Evolutionary conservation across 129 eudicot genomes (phyloP).

Genomic region (Solidago caesia): DNA sequence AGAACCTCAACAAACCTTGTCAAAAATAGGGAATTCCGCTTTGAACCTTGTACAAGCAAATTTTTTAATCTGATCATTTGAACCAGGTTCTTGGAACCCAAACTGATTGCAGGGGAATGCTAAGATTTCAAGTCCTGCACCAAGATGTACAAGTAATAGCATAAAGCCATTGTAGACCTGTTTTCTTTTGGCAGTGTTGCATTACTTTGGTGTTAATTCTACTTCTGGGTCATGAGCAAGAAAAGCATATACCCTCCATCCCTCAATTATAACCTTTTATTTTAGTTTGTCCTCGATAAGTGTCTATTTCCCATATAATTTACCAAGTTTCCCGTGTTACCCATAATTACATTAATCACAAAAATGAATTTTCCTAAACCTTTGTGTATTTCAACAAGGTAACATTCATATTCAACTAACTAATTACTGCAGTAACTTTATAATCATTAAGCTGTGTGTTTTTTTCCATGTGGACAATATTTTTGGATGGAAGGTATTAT

Average conservation of each 20-base stretch:
- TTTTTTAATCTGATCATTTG: constrained; percentile 72
- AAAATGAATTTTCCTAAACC: too few species aligned
- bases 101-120: constrained; percentile 98
- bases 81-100: constrained; percentile 93
- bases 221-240: not conserved
- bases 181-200: not conserved
- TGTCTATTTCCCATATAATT: too few species aligned
- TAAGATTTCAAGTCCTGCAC: constrained; percentile 77
- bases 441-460: too few species aligned
- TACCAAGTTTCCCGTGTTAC: too few species aligned
- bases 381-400: too few species aligned
- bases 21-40: constrained; percentile 93
- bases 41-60: constrained; percentile 86
- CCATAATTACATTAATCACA: too few species aligned
- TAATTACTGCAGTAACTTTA: too few species aligned
- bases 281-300: too few species aligned
- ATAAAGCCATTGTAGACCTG: not conserved
- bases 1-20: constrained; percentile 55
- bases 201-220: not conserved
- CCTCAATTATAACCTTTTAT: too few species aligned
- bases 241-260: not conserved
- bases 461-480: too few species aligned
- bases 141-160: constrained; percentile 12
- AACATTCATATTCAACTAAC: too few species aligned
- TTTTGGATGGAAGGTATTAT: too few species aligned